Base-by-base conservation (phyloP, 371 early-diverging fungal genomes). In the Haplosporangium sp. region DNA sequence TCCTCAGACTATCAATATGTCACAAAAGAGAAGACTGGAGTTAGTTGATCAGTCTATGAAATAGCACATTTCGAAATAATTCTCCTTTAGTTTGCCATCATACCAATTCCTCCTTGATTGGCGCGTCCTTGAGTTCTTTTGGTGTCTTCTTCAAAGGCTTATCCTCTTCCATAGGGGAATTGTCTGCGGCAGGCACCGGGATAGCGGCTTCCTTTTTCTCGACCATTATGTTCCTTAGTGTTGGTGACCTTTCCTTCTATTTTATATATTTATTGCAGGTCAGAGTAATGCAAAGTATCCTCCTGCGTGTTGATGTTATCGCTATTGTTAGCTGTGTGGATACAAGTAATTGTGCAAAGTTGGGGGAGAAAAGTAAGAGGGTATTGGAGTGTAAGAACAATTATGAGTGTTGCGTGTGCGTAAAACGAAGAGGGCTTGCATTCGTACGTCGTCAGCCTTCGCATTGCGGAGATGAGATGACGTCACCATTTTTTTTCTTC, bases 1-100 rank as follows among this genome's bases (percentile, higher is more conserved):
- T 98, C 99, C 85, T 98, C 99, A 57, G 96, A 95, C 98, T 97
- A 88, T 19, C 13, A 5, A 37, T 11, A 61, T n/a, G 9, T 37
- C 27, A 47, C 4, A 67, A 4, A 11, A 42, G 40, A 61, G 19
- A 37, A 20, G 4, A 37, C 17, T 27, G 13, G 17, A 9, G 42
- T 63, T 60, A 42, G 42, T 55, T 53, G 64, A 64, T 70, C 62
- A 50, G 65, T n/a, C 35, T n/a, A 55, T 10, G 8, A 9, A 20
- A 35, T 11, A 34, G 35, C 8, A 8, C 7, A 55, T 55, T 20
- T 7, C 34, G 34, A 34, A 34, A 10, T 9, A 55, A 55, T 34
- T 55, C 34, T 10, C 44, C 17, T 35, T 10, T 20, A 7, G n/a
- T 55, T 53, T 8, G 17, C 34, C 10, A n/a, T 13, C 65, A 17